These are phyloP conservation scores for Ceriops tagal DNA, from an alignment of 345 rosid genomes.

Conservation along the genomic window DNA sequence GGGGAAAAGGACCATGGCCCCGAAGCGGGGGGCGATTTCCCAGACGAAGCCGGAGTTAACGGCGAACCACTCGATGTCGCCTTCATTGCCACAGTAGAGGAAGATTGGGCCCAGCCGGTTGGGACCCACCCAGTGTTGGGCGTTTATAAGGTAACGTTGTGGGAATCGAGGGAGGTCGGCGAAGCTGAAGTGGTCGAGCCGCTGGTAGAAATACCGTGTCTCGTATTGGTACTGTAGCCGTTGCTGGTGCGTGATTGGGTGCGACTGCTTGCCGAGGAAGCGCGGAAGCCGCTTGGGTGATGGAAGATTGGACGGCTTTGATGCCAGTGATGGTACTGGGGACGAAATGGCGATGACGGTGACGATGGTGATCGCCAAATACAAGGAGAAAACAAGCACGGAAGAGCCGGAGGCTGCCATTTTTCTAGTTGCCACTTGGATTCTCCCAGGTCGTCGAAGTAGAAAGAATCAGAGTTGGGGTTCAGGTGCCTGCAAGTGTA, in stretches of 20 bases:
- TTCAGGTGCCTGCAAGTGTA: not conserved
- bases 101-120: conserved; percentile 60
- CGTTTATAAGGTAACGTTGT: conserved; percentile 64
- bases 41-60: conserved; percentile 68
- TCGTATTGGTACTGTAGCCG: conserved; percentile 46
- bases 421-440: not conserved
- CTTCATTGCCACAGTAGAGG: conserved; percentile 85
- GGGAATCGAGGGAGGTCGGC: conserved; percentile 49
- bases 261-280: conserved; percentile 33
- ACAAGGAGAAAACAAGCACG: not conserved
- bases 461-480: too few species aligned
- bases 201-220: conserved; percentile 55
- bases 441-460: not conserved
- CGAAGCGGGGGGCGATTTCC: conserved; percentile 77
- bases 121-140: conserved; percentile 67
- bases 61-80: conserved; percentile 85
- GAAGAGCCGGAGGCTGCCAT: conserved; percentile 33
- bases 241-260: conserved; percentile 14
- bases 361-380: conserved; percentile 8
- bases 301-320: conserved; percentile 11
- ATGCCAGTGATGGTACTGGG: conserved; percentile 19
- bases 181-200: conserved; percentile 83
- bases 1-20: conserved; percentile 74
- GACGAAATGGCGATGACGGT: conserved; percentile 17
- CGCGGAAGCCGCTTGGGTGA: conserved; percentile 28